These are phyloP conservation scores for Lithospermum erythrorhizon DNA, from an alignment of 257 asterid genomes.

Conservation along the genomic window DNA sequence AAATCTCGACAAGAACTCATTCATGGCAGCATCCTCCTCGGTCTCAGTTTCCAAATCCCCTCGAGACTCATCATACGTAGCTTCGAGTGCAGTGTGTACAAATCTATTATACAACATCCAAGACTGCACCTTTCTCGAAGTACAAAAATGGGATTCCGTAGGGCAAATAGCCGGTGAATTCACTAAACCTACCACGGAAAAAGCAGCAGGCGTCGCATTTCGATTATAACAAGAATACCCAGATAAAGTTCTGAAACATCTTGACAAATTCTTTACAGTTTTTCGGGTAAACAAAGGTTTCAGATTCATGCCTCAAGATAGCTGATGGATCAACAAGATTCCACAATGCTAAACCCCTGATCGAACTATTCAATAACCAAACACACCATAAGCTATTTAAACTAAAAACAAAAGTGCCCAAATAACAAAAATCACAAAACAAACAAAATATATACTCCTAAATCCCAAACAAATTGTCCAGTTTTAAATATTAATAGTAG, in stretches of 20 bases:
- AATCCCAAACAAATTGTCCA: too few species aligned
- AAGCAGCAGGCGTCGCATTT: conserved; percentile 12
- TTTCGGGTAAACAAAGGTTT: conserved; percentile 33
- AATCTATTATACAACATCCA: conserved; percentile 7
- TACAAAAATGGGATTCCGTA: conserved; percentile 2
- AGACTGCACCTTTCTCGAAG: conserved; percentile 8
- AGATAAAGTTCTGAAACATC: conserved; percentile 23
- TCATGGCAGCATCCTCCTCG: conserved; percentile 42
- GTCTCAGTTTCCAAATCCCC: conserved; percentile 26
- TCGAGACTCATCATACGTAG: conserved; percentile 8
- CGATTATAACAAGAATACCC: conserved; percentile 12
- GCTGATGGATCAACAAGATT: too few species aligned
- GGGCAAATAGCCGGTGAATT: conserved; percentile 9
- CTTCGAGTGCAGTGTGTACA: conserved; percentile 28
- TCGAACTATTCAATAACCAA: too few species aligned
- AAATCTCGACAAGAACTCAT: conserved; percentile 74
- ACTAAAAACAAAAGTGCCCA: too few species aligned
- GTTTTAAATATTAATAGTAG: too few species aligned
- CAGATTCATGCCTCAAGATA: conserved; percentile 25
- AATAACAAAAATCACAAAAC: too few species aligned
- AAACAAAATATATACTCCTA: too few species aligned
- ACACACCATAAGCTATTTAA: too few species aligned
- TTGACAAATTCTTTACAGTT: conserved; percentile 22
- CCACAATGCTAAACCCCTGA: too few species aligned
- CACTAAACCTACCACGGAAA: conserved; percentile 8